Evolutionary conservation across 441 rosid genomes (phyloP).

Genomic region (Syzygium syzygioides): DNA sequence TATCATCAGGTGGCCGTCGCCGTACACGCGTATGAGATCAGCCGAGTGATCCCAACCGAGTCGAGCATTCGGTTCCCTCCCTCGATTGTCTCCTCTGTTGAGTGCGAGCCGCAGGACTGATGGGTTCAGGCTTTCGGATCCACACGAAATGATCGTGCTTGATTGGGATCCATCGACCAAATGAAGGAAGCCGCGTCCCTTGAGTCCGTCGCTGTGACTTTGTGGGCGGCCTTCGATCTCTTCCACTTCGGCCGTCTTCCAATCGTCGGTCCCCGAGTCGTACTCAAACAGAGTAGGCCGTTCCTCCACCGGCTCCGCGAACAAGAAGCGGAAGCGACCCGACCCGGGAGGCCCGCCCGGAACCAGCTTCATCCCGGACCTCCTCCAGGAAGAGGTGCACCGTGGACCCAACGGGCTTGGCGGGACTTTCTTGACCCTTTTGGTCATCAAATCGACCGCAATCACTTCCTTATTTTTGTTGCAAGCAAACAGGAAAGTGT

Average conservation of each 20-base stretch:
- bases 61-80: not conserved
- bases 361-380: conserved; percentile 71
- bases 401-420: conserved; percentile 78
- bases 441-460: conserved; percentile 41
- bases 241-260: conserved; percentile 38
- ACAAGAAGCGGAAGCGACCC: conserved; percentile 47
- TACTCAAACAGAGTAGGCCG: conserved; percentile 44
- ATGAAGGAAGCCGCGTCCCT: conserved; percentile 30
- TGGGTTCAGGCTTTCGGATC: conserved; percentile 13
- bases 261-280: conserved; percentile 32
- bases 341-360: conserved; percentile 11
- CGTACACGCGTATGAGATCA: conserved; percentile 36
- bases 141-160: conserved; percentile 32
- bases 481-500: conserved; percentile 49
- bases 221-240: not conserved
- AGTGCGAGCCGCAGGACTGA: conserved; percentile 39
- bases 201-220: not conserved
- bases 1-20: conserved; percentile 52
- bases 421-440: conserved; percentile 39
- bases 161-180: conserved; percentile 37
- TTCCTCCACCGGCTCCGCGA: conserved; percentile 49
- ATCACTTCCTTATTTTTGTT: conserved; percentile 44
- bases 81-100: not conserved
- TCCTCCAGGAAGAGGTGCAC: conserved; percentile 72
- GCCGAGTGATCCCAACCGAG: conserved; percentile 18